Evolutionary conservation across 1,139 yeast genomes (phyloP).

Genomic region (Diutina mesorugosa): DNA sequence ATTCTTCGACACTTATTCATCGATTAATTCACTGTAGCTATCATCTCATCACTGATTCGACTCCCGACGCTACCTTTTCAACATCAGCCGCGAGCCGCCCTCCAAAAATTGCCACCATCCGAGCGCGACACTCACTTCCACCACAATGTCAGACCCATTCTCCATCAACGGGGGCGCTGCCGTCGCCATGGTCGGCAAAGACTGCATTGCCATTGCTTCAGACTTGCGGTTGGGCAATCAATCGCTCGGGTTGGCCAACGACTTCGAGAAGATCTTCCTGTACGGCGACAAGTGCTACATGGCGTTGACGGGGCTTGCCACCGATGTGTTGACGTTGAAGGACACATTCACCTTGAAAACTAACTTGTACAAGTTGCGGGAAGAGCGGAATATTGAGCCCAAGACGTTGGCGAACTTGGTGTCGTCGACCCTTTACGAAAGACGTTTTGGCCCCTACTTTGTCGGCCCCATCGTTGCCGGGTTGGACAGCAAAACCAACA

Average conservation of each 20-base stretch:
- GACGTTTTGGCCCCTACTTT: conserved; percentile 93
- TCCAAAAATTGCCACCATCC: neutral
- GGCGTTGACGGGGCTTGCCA: conserved; percentile 90
- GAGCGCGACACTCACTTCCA: neutral
- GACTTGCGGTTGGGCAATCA: conserved; percentile 92
- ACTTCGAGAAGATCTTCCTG: conserved; percentile 83
- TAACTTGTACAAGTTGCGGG: conserved; percentile 80
- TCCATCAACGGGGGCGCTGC: conserved; percentile 74
- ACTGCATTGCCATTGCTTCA: conserved; percentile 95
- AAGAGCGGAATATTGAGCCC: conserved; percentile 88
- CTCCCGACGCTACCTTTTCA: neutral
- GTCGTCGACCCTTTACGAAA: conserved; percentile 79
- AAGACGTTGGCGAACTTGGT: conserved; percentile 87
- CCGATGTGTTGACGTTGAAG: conserved; percentile 80
- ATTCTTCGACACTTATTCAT: too few relatives aligned
- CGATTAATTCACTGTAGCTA: too few relatives aligned
- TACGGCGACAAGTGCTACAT: conserved; percentile 71
- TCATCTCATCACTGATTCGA: neutral
- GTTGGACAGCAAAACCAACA: conserved; percentile 60
- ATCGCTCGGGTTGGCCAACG: conserved; percentile 82
- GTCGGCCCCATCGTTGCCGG: conserved; percentile 98
- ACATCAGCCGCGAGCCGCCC: neutral
- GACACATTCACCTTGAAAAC: conserved; percentile 77
- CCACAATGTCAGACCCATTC: conserved; percentile 35
- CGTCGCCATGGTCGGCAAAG: conserved; percentile 97